Evolutionary conservation across 2,329 filamentous ascomycete genomes (phyloP).

Genomic region (Monilinia fructicola): DNA sequence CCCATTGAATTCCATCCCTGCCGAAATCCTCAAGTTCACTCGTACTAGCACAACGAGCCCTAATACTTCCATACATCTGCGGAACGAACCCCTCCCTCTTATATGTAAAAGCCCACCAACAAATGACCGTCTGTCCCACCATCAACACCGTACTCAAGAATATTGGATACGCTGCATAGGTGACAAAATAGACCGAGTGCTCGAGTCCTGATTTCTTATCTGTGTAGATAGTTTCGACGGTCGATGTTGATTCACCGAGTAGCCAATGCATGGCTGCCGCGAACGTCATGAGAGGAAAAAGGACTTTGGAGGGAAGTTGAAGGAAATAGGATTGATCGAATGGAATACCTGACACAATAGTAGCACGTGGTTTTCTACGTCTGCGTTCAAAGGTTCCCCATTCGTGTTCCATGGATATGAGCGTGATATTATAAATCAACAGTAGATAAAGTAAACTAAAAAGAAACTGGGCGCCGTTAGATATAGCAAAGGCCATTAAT

Average conservation of each 20-base stretch:
- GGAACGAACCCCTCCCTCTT: constrained; percentile 31
- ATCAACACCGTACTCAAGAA: constrained; percentile 30
- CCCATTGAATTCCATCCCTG: constrained; percentile 27
- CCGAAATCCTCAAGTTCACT: constrained; percentile 29
- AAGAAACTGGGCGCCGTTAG: constrained; percentile 32
- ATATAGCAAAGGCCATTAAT: constrained; percentile 30
- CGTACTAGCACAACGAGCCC: constrained; percentile 30
- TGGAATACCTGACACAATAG: constrained; percentile 26
- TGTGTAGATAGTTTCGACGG: constrained; percentile 29
- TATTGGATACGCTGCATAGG: constrained; percentile 30
- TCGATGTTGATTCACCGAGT: constrained; percentile 29
- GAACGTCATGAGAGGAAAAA: constrained; percentile 29
- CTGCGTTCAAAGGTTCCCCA: constrained; percentile 30
- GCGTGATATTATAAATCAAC: constrained; percentile 31
- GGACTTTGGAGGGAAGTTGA: constrained; percentile 27
- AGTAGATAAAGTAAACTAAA: constrained; percentile 30
- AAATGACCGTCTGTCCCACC: constrained; percentile 28
- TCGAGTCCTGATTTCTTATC: constrained; percentile 26
- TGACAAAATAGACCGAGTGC: constrained; percentile 29
- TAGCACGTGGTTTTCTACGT: constrained; percentile 26
- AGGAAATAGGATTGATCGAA: constrained; percentile 32
- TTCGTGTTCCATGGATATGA: constrained; percentile 34
- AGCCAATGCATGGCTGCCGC: constrained; percentile 33
- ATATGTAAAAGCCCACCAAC: constrained; percentile 33
- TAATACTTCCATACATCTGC: constrained; percentile 32